Evolutionary conservation across 2,329 filamentous ascomycete genomes (phyloP).

Genomic region (Drechslerella dactyloides): DNA sequence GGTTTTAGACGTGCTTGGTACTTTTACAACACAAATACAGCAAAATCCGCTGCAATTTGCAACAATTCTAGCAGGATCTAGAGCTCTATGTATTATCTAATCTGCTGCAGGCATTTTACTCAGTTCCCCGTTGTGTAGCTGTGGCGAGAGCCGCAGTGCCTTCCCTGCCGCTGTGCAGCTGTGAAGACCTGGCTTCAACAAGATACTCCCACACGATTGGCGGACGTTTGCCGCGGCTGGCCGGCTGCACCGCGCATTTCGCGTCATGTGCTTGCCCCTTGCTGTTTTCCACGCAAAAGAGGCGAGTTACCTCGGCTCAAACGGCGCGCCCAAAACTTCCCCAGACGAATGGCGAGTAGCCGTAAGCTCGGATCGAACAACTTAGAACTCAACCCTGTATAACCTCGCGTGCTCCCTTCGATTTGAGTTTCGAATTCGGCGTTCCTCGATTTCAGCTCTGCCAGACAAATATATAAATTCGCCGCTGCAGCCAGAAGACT

Average conservation of each 20-base stretch:
- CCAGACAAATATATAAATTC: conserved; percentile 5
- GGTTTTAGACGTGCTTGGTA: neutral
- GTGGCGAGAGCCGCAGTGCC: neutral
- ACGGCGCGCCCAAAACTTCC: conserved; percentile 34
- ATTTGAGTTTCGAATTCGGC: neutral
- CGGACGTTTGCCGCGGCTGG: conserved; percentile 31
- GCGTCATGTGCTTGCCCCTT: conserved; percentile 39
- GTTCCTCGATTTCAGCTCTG: neutral
- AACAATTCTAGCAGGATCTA: conserved; percentile 20
- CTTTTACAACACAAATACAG: conserved; percentile 26
- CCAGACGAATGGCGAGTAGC: conserved; percentile 37
- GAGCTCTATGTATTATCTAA: conserved; percentile 35
- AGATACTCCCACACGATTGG: too few species aligned
- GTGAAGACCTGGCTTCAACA: neutral
- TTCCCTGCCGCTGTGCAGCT: neutral
- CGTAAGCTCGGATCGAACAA: conserved; percentile 14
- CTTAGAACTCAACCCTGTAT: conserved; percentile 7
- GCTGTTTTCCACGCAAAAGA: too few species aligned
- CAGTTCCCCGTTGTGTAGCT: neutral
- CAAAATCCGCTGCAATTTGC: conserved; percentile 1
- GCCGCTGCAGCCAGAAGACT: conserved; percentile 21
- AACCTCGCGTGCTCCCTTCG: conserved; percentile 10
- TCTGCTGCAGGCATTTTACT: conserved; percentile 27
- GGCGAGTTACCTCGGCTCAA: conserved; percentile 46
- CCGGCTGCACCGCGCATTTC: conserved; percentile 27